phyloP scores from a whole-genome alignment of 208 protist species.

The Sergeia podlipaevii region DNA sequence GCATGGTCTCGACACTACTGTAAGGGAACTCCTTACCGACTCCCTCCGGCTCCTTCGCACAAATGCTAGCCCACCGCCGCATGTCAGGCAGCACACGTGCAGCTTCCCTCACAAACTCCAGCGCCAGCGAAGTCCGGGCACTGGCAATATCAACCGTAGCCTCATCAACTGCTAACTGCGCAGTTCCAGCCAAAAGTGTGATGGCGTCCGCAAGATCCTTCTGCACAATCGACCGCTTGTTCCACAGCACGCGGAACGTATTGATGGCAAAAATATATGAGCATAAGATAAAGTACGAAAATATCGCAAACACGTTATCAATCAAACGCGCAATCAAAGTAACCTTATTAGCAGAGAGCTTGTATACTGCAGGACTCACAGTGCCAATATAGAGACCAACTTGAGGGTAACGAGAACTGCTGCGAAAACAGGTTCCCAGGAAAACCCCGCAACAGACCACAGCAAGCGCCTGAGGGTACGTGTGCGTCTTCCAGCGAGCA shows the following conservation, averaged over 20 bases:
- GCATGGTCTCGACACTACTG: slow-evolving; percentile 21
- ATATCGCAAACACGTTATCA: slow-evolving; percentile 40
- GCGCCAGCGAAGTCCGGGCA: slow-evolving; percentile 15
- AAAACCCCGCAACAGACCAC: slow-evolving; percentile 27
- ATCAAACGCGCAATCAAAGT: slow-evolving; percentile 42
- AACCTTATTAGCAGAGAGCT: slow-evolving; percentile 18
- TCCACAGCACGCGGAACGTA: slow-evolving; percentile 51
- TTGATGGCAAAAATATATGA: slow-evolving; percentile 58
- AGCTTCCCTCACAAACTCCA: slow-evolving; percentile 5
- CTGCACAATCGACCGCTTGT: slow-evolving; percentile 24
- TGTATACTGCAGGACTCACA: slow-evolving; percentile 33
- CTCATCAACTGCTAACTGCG: slow-evolving; percentile 6
- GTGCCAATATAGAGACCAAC: slow-evolving; percentile 43
- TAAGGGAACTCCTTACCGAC: slow-evolving; percentile 37
- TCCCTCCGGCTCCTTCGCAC: slow-evolving; percentile 39
- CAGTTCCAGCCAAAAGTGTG: slow-evolving; percentile 24
- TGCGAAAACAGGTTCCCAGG: slow-evolving; percentile 24
- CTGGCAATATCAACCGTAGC: slow-evolving; percentile 11
- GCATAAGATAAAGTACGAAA: slow-evolving; percentile 54
- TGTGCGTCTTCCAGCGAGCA: slow-evolving; percentile 26
- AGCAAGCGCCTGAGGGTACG: slow-evolving; percentile 24
- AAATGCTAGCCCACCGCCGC: slow-evolving; percentile 16
- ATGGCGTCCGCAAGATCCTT: slow-evolving; percentile 38
- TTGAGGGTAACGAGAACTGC: slow-evolving; percentile 37
- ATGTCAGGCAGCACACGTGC: slow-evolving; percentile 15